phyloP scores from a whole-genome alignment of 1,139 yeast genomes.

The Saccharomyces hybrid region DNA sequence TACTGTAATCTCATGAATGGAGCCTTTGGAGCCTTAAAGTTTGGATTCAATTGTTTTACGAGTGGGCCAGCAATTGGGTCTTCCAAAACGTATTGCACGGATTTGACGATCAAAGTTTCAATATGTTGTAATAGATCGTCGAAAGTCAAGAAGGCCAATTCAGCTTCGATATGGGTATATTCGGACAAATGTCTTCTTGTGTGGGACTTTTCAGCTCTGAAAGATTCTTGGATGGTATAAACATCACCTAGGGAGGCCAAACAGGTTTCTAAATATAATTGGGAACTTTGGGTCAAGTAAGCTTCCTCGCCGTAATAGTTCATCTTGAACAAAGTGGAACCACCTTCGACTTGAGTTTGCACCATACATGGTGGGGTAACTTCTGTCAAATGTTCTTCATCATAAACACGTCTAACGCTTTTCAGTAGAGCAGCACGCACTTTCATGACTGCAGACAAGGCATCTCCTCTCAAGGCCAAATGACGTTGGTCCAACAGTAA shows the following conservation, averaged over 20 bases:
- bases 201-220: constrained; percentile 98
- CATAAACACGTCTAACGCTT: constrained; percentile 68
- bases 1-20: constrained; percentile 93
- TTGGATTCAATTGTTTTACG: constrained; percentile 86
- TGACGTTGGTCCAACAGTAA: constrained; percentile 91
- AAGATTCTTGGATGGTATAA: constrained; percentile 94
- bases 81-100: constrained; percentile 67
- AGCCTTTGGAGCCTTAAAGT: constrained; percentile 65
- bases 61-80: constrained; percentile 92
- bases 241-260: constrained; percentile 95
- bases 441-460: constrained; percentile 88
- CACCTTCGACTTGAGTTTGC: constrained; percentile 99
- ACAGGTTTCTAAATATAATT: constrained; percentile 92
- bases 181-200: constrained; percentile 97
- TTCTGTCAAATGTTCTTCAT: constrained; percentile 71
- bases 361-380: constrained; percentile 99
- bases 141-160: constrained; percentile 76
- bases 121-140: constrained; percentile 81
- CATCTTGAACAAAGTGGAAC: constrained; percentile 87
- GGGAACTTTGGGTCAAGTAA: constrained; percentile 92
- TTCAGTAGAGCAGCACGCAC: constrained; percentile 78
- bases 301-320: constrained; percentile 98
- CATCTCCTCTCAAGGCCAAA: constrained; percentile 89
- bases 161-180: constrained; percentile 95
- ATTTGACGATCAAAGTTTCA: constrained; percentile 64